Evolutionary conservation across 1,284 basidiomycete genomes (phyloP), one percentile per base, ranked within the genome.

Genomic region (Ceratobasidium sp.): DNA sequence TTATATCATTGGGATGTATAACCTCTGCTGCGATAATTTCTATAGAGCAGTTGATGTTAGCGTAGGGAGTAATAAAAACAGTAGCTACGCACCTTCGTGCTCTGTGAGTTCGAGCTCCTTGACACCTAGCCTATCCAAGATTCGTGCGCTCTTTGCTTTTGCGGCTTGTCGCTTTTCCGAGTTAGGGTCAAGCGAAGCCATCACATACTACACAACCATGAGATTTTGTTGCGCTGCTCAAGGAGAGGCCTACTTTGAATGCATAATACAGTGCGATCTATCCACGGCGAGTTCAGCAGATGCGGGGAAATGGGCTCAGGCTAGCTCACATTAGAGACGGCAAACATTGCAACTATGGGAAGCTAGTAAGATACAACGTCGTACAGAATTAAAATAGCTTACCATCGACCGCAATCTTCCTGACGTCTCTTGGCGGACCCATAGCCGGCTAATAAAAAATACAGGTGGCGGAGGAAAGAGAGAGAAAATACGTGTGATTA

Each of bases 1-100:
- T 86, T 70, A 96, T 96, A 82, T 96, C 94, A 83, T 95, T 94
- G 1, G 95, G 94, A 81, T 94, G 93, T 77, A 96, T 94, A 28
- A 96, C 89, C 82, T 96, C 95, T 65, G 92, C 92, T 7, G 94
- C 93, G 78, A 96, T 94, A 69, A 91, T 90, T 79, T 90, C 94
- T 95, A 81, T n/a, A 23, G 44, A 33, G 68, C 15, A 20, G 15
- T 79, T 77, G 28, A 77, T 64, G 15, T 61, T 65, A 73, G 42
- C 57, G 28, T 17, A 6, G 61, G 52, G 50, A 59, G 62, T 33
- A 20, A 13, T 48, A 42, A 38, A 38, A 3, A 70, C 61, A 2
- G 38, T 26, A 10, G 33, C 4, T 42, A 84, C 92, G 80, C 83
- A 94, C 94, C 86, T 87, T 96, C 94, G 82, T 96, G 93, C 83